Evolutionary conservation across 83 land plant species (phyloP).

Genomic region (Diphasiastrum complanatum): DNA sequence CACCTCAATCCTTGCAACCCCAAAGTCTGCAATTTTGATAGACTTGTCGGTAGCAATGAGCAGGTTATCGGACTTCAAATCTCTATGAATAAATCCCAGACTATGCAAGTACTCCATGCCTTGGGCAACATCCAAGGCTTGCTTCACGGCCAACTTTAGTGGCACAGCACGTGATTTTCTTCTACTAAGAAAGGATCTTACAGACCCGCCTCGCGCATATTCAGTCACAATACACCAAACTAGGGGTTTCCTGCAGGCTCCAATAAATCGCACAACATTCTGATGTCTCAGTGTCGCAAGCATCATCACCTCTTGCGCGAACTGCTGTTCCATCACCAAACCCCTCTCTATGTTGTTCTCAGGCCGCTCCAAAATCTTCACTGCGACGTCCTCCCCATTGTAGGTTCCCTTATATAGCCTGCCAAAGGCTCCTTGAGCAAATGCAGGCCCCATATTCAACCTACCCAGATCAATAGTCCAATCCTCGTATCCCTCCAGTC

Average conservation of each 20-base stretch:
- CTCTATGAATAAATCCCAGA: constrained; percentile 52
- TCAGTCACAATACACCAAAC: constrained; percentile 77
- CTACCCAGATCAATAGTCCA: constrained; percentile 58
- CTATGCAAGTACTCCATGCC: constrained; percentile 74
- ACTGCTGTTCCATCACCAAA: constrained; percentile 54
- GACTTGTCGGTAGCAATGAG: constrained; percentile 48
- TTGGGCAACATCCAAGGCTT: constrained; percentile 58
- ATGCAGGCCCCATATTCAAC: constrained; percentile 49
- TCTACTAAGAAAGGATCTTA: constrained; percentile 41
- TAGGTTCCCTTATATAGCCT: constrained; percentile 55
- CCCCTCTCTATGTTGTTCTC: constrained; percentile 46
- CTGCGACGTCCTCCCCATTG: constrained; percentile 65
- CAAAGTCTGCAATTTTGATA: constrained; percentile 63
- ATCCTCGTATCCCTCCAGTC: constrained; percentile 48
- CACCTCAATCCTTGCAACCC: constrained; percentile 64
- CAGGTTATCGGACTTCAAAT: constrained; percentile 63
- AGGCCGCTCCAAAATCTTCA: constrained; percentile 66
- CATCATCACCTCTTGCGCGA: constrained; percentile 57
- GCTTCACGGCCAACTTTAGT: constrained; percentile 47
- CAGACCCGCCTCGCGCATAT: constrained; percentile 66
- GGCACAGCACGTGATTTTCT: constrained; percentile 41
- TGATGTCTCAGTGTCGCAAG: constrained; percentile 53
- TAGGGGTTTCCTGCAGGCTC: constrained; percentile 55
- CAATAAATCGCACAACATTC: constrained; percentile 62
- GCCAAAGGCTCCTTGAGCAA: constrained; percentile 62